Base-by-base conservation (phyloP, 2,329 filamentous ascomycete genomes). In the Atkinsonella hypoxylon region DNA sequence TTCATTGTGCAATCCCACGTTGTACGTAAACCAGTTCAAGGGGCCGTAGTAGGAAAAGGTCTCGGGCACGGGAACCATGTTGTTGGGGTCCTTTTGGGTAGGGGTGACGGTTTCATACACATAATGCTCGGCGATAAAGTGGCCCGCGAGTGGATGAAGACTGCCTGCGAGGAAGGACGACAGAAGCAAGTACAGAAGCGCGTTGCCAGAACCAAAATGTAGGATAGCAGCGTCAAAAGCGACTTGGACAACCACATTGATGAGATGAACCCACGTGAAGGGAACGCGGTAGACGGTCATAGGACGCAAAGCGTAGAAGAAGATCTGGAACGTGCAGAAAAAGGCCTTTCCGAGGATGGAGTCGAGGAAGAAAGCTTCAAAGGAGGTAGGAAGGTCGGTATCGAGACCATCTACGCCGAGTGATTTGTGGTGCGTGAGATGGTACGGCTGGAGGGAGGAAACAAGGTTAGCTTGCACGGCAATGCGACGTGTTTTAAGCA, bases 111-210 rank as follows among this genome's bases (percentile, higher is more conserved):
- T 81, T 59, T 82, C 75, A 63, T 89, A 90, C 57, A 91, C 85
- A 70, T 91, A 91, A 70, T 98, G 93, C 73, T 98, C 93, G 52
- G 93, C 90, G 68, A 98, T 98, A 75, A 98, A 98, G 72, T 98
- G 93, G 43, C 89, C 93, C 0, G 93, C 93, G 53, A 91, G 88
- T 3, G 93, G 93, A 70, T 98, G 93, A 32, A 98, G 77, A 45
- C 85, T 91, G 36, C 93, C 93, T 1, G 93, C 93, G 2, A 98
- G 78, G 76, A 98, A 97, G 48, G 87, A 93, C 62, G 85, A 93
- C 58, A 94, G 71, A 48, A 98, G 73, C 41, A 98, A 74, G 73
- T 98, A 98, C 56, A 82, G 77, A 44, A 97, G 64, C 0, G 88
- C 77, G 57, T 83, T 78, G 50, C 72, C 62, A 44, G 83, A 83